Evolutionary conservation across 768 basidiomycete genomes (phyloP).

Genomic region (Tephrocybe rancida): DNA sequence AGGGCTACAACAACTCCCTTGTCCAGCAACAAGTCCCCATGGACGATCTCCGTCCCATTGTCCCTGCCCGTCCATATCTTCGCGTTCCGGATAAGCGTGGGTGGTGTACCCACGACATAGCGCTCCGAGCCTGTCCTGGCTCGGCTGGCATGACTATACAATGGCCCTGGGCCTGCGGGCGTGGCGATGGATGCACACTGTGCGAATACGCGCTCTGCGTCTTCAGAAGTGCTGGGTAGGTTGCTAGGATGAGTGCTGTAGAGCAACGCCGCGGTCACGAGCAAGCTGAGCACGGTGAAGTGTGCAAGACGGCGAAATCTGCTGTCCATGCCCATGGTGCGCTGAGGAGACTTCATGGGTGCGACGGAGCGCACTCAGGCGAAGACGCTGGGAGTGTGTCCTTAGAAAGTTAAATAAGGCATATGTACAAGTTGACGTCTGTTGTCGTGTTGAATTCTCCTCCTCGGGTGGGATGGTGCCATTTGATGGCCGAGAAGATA

Average conservation of each 20-base stretch:
- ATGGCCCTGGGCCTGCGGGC: constrained; percentile 14
- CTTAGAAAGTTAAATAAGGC: too few relatives aligned
- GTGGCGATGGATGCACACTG: constrained; percentile 14
- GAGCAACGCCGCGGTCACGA: not conserved
- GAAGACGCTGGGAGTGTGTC: too few relatives aligned
- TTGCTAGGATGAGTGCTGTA: not conserved
- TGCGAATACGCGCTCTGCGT: not conserved
- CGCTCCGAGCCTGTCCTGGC: constrained; percentile 49
- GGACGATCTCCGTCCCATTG: constrained; percentile 56
- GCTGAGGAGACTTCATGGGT: too few relatives aligned
- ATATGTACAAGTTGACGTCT: too few relatives aligned
- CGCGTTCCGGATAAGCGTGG: constrained; percentile 65
- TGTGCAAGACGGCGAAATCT: not conserved
- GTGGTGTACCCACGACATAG: constrained; percentile 51
- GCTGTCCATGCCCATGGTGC: not conserved
- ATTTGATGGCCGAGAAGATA: too few relatives aligned
- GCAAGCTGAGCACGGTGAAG: not conserved
- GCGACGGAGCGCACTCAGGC: too few relatives aligned
- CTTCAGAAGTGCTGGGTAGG: not conserved
- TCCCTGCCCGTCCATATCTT: constrained; percentile 76
- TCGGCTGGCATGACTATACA: constrained; percentile 6
- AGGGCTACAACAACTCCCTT: constrained; percentile 64
- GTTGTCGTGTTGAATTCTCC: too few relatives aligned
- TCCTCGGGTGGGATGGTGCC: too few relatives aligned
- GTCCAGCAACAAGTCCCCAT: constrained; percentile 64